phyloP scores from a whole-genome alignment of 495 filamentous ascomycete genomes.

The Penicillium canariense region DNA sequence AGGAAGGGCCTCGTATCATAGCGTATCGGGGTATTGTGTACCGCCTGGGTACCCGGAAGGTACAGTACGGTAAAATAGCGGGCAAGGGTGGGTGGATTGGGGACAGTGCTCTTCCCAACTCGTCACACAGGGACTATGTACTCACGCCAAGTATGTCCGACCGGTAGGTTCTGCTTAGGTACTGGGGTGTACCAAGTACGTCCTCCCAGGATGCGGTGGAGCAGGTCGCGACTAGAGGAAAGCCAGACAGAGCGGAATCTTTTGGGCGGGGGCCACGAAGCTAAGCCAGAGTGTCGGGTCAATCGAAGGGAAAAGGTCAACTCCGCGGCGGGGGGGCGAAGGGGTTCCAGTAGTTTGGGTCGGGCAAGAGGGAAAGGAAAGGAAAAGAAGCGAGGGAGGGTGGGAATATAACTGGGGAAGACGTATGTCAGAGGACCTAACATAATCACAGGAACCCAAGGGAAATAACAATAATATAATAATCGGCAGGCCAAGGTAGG shows the following conservation, averaged over 20 bases:
- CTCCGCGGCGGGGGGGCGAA: background rate
- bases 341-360: constrained; percentile 15
- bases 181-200: too few relatives aligned
- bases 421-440: background rate
- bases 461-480: background rate
- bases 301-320: background rate
- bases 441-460: background rate
- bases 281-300: constrained; percentile 35
- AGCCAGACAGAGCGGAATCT: too few relatives aligned
- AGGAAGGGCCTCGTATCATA: too few relatives aligned
- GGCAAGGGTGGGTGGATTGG: too few relatives aligned
- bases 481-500: background rate
- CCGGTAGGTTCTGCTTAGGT: too few relatives aligned
- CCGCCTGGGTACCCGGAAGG: too few relatives aligned
- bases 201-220: constrained; percentile 9
- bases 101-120: too few relatives aligned
- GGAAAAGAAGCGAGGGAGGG: constrained; percentile 8
- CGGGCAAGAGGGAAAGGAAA: constrained; percentile 11
- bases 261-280: background rate
- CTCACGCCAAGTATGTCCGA: too few relatives aligned
- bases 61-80: too few relatives aligned
- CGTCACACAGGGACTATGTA: too few relatives aligned
- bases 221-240: background rate
- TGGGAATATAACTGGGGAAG: constrained; percentile 11
- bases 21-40: too few relatives aligned